Evolutionary conservation across 345 rosid genomes (phyloP), one percentile per base, ranked within the genome.

Genomic region (Eucalyptus marginata): DNA sequence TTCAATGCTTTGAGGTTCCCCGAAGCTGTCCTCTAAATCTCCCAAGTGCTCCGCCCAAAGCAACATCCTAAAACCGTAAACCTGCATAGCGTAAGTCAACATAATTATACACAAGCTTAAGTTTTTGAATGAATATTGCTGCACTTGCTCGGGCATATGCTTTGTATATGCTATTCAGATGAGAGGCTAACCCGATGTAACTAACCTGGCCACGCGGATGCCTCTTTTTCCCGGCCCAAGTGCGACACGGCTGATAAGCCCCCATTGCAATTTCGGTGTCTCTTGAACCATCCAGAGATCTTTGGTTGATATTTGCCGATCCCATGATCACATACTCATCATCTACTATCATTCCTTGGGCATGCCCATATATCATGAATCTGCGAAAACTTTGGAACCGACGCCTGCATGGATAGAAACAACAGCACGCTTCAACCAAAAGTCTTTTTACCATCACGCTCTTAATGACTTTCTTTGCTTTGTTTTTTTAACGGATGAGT

Each of bases 221-320:
- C 88, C 89, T 66, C 31, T 88, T 86, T 90, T 92, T 93, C 89
- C 31, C 31, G 36, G 94, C 91, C 98, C 98, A 95, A n/a, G 98
- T 94, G 58, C 92, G 90, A 6, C 88, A 88, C 12, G 96, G 94
- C 86, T 96, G 97, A 88, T 95, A 94, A 85, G 95, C 95, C 18
- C 97, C 98, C 94, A 94, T 95, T 5, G 96, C 97, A 18, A 96
- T 95, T 89, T 96, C 96, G 6, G 96, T 96, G 90, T 96, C 98
- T 86, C 98, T 93, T 76, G 98, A 93, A 89, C 98, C 98, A 76
- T 94, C 97, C 85, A 96, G 76, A 33, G 98, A 96, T 92, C 98
- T 93, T 91, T 96, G 98, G 90, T 96, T 96, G 71, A 96, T 94
- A 89, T 96, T 96, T 43, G 95, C 97, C 2, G 95, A 96, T 90